Evolutionary conservation across 352 stramenopile species (phyloP).

Genomic region (Lagenidium sp.): DNA sequence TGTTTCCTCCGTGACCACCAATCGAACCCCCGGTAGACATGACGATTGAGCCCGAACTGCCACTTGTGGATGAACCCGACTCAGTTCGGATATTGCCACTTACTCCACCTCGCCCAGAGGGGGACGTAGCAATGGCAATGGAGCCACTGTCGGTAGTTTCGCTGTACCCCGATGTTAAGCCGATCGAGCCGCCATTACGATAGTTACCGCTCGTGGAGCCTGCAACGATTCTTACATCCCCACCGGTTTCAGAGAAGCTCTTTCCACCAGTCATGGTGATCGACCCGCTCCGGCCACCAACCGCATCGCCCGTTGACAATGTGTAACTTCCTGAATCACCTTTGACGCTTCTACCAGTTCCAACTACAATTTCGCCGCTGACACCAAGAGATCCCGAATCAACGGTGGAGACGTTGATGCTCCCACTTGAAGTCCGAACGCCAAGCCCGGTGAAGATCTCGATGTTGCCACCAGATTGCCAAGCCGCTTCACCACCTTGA

Average conservation of each 20-base stretch:
- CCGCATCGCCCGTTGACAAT: slow-evolving; percentile 48
- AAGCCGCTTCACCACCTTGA: slow-evolving; percentile 31
- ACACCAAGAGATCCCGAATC: slow-evolving; percentile 54
- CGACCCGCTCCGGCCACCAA: slow-evolving; percentile 27
- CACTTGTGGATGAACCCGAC: slow-evolving; percentile 42
- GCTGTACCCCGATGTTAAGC: slow-evolving; percentile 67
- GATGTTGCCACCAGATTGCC: slow-evolving; percentile 42
- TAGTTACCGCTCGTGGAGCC: slow-evolving; percentile 28
- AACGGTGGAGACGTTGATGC: slow-evolving; percentile 44
- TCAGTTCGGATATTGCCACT: slow-evolving; percentile 61
- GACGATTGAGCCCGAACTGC: slow-evolving; percentile 59
- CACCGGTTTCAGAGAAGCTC: slow-evolving; percentile 47
- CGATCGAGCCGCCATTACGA: slow-evolving; percentile 69
- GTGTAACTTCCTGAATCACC: slow-evolving; percentile 50
- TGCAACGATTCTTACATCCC: slow-evolving; percentile 56
- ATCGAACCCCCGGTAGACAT: slow-evolving; percentile 58
- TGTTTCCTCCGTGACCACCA: slow-evolving; percentile 49
- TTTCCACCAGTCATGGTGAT: slow-evolving; percentile 44
- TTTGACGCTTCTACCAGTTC: slow-evolving; percentile 37
- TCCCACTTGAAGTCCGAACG: slow-evolving; percentile 37
- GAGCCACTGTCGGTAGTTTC: slow-evolving; percentile 60
- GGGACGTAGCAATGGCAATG: slow-evolving; percentile 61
- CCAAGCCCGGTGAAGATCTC: slow-evolving; percentile 30
- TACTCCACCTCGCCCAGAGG: slow-evolving; percentile 63
- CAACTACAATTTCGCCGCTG: slow-evolving; percentile 63